A percentile compares a stretch with the other conserved stretches of the same genome.
These are phyloP conservation scores for Cyclotella cryptica DNA, from an alignment of 108 stramenopile genomes.

Conservation along the genomic window DNA sequence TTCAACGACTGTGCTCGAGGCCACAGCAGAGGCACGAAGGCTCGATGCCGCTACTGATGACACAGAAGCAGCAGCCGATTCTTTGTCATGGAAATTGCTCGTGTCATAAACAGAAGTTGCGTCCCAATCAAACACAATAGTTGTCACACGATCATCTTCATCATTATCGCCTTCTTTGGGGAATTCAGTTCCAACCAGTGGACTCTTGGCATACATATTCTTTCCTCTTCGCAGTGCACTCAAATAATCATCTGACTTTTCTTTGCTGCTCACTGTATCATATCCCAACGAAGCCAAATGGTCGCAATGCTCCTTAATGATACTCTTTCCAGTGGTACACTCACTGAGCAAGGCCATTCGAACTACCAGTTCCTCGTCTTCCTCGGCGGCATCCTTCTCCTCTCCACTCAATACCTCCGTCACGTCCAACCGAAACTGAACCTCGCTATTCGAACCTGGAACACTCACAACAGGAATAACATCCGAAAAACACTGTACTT, in stretches of 20 bases:
- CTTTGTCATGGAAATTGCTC: not conserved
- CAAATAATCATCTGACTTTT: conserved; percentile 40
- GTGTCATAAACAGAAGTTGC: conserved; percentile 30
- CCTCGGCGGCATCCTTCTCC: not conserved
- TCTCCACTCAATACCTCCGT: conserved; percentile 40
- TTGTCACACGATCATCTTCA: conserved; percentile 34
- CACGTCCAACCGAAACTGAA: conserved; percentile 49
- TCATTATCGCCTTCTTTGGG: conserved; percentile 24
- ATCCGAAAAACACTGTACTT: conserved; percentile 62
- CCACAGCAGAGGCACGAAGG: conserved; percentile 28
- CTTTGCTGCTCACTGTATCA: conserved; percentile 43
- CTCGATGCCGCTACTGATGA: conserved; percentile 42
- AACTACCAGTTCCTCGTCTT: conserved; percentile 59
- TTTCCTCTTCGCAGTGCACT: conserved; percentile 39
- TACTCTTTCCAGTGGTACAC: conserved; percentile 76
- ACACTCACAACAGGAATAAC: conserved; percentile 34
- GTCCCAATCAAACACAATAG: conserved; percentile 73
- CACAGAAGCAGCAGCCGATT: not conserved
- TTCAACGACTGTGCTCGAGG: not conserved
- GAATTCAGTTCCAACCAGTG: conserved; percentile 53
- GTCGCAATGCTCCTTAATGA: conserved; percentile 51
- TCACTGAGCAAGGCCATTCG: conserved; percentile 82
- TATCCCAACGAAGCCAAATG: conserved; percentile 35
- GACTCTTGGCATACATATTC: conserved; percentile 50
- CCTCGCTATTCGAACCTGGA: conserved; percentile 21